Evolutionary conservation across 2,329 filamentous ascomycete genomes (phyloP).

Genomic region (Emmonsiellopsis sp.): DNA sequence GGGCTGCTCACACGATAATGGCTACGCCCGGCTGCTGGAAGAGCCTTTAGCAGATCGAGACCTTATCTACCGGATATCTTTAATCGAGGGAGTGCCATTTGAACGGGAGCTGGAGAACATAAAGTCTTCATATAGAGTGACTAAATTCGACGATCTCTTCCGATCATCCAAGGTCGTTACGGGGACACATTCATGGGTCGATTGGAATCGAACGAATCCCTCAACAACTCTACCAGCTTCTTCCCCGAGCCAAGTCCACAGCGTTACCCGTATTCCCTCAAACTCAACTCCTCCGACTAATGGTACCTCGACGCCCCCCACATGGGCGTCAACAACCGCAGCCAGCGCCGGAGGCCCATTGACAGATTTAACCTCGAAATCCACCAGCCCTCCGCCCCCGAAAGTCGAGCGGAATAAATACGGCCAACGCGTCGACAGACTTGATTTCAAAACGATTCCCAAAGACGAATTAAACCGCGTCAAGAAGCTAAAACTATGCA

Average conservation of each 20-base stretch:
- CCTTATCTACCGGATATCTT: slow-evolving; percentile 40
- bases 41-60: slow-evolving; percentile 37
- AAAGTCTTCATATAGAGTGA: slow-evolving; percentile 38
- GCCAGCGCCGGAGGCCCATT: slow-evolving; percentile 30
- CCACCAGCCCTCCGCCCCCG: slow-evolving; percentile 19
- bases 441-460: slow-evolving; percentile 40
- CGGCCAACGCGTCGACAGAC: slow-evolving; percentile 50
- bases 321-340: slow-evolving; percentile 26
- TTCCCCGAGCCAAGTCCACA: slow-evolving; percentile 16
- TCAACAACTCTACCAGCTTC: slow-evolving; percentile 15
- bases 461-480: slow-evolving; percentile 49
- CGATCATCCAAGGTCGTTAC: slow-evolving; percentile 41
- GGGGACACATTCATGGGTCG: slow-evolving; percentile 14
- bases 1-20: slow-evolving; percentile 49
- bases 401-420: slow-evolving; percentile 47
- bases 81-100: slow-evolving; percentile 49
- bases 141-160: slow-evolving; percentile 45
- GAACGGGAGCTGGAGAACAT: slow-evolving; percentile 42
- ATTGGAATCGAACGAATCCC: slow-evolving; percentile 4
- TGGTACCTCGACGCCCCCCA: slow-evolving; percentile 17
- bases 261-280: slow-evolving; percentile 26
- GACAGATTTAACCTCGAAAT: slow-evolving; percentile 27
- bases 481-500: slow-evolving; percentile 55
- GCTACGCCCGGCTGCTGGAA: slow-evolving; percentile 45
- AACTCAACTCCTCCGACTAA: slow-evolving; percentile 20